These are phyloP conservation scores for Hsuehochloa calcarea DNA, from an alignment of 176 grass and related monocot species.

Conservation along the genomic window DNA sequence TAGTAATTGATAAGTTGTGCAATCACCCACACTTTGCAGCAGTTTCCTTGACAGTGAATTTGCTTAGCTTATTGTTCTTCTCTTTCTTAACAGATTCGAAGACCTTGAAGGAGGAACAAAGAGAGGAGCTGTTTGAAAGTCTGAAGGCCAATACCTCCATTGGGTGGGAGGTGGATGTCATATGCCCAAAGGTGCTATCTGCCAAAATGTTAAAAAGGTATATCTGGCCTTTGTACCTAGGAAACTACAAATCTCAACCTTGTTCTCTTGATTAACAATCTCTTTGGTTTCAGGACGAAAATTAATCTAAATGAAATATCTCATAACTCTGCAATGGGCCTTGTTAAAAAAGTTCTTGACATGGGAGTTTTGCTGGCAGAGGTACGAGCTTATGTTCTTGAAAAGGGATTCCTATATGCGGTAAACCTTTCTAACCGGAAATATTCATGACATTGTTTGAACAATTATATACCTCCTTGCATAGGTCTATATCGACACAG, in stretches of 20 bases:
- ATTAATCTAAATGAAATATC: conserved; percentile 97
- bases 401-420: not conserved
- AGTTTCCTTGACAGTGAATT: not conserved
- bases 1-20: not conserved
- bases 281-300: conserved; percentile 58
- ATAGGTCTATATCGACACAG: conserved; percentile 93
- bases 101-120: conserved; percentile 88
- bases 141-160: conserved; percentile 65
- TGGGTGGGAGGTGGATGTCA: conserved; percentile 92
- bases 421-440: not conserved
- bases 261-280: not conserved
- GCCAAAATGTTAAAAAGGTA: conserved; percentile 91
- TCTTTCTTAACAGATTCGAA: conserved; percentile 68
- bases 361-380: conserved; percentile 73
- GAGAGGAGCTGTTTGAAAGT: conserved; percentile 82
- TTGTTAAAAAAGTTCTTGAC: conserved; percentile 66
- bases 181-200: conserved; percentile 85
- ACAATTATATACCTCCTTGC: conserved; percentile 7
- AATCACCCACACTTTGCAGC: not conserved
- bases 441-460: not conserved
- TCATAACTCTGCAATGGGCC: conserved; percentile 90
- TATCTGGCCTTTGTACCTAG: not conserved
- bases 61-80: not conserved
- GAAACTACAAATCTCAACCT: not conserved
- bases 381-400: conserved; percentile 47